Evolutionary conservation across 208 protist genomes (phyloP), one percentile per base, ranked within the genome.

Genomic region (Leishmania tropica): DNA sequence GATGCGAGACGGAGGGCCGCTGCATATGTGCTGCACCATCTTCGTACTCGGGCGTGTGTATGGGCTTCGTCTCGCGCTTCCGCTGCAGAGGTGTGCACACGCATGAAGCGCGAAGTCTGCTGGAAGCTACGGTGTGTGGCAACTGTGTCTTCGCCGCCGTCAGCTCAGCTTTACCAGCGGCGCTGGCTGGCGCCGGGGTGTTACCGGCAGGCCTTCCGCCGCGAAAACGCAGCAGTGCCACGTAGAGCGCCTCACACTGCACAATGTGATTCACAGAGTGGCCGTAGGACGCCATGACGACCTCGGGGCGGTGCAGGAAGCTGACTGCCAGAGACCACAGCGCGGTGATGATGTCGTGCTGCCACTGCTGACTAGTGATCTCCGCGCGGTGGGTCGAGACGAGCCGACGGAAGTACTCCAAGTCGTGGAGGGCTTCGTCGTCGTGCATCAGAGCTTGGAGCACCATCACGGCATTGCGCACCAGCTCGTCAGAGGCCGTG

Each of bases 171-270:
- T 40, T 7, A 8, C 62, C 60, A 10, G 68, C 11, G 8, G 37
- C 53, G 48, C 15, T 78, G 31, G n/a, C 42, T 7, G 19, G 15
- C 21, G 81, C n/a, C 0, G 67, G 75, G 7, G 65, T 76, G 67
- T 47, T 78, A 42, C 80, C 75, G 19, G 80, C 1, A 1, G 86
- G 67, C 42, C 85, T 78, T 10, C 76, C 79, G n/a, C 81, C 81
- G 62, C 84, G 77, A 35, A 75, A 5, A 11, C 85, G 80, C 45
- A 90, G 79, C 78, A 90, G 76, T 2, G 70, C 84, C 3, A 85
- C n/a, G 78, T 86, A 83, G 17, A 85, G 75, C 1, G 78, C 70
- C 75, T 88, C 84, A 71, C 83, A 75, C 72, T 87, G 67, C 65
- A 88, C 73, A 13, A 88, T 31, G 17, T 58, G 64, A 24, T 60